Evolutionary conservation across 805 yeast species (phyloP).

Genomic region (Blastobotrys americana): DNA sequence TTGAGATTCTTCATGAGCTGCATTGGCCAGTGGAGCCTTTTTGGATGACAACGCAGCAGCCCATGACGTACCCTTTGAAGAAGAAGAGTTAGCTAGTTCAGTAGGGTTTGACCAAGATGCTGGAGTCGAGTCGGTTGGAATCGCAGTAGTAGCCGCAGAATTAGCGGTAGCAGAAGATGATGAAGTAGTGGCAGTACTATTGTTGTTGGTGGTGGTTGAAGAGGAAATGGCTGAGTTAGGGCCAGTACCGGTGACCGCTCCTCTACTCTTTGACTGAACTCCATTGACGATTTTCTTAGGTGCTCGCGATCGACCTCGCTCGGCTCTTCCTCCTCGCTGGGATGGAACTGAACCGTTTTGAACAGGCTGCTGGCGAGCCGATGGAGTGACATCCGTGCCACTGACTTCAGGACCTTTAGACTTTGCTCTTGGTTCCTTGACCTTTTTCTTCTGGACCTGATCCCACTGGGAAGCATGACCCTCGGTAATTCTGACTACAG

Average conservation of each 20-base stretch:
- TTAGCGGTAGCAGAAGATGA: constrained; percentile 16
- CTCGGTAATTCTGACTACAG: constrained; percentile 80
- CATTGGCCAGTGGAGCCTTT: constrained; percentile 12
- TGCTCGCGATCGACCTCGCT: constrained; percentile 18
- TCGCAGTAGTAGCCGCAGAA: constrained; percentile 16
- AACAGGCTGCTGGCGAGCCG: constrained; percentile 2
- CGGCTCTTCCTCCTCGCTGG: constrained; percentile 20
- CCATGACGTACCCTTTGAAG: constrained; percentile 8
- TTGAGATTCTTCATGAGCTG: constrained; percentile 9
- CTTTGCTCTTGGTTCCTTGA: constrained; percentile 15
- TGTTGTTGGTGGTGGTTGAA: no score
- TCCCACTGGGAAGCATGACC: constrained; percentile 93
- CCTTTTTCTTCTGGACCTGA: constrained; percentile 58
- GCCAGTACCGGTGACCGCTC: constrained; percentile 23
- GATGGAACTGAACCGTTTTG: constrained; percentile 3
- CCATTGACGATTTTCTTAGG: constrained; percentile 12
- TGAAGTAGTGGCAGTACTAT: constrained; percentile 3
- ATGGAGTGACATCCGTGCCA: constrained; percentile 8
- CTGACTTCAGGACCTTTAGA: constrained; percentile 20
- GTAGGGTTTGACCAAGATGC: constrained; percentile 2
- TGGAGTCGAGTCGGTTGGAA: constrained; percentile 11
- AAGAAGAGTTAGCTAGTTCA: background rate
- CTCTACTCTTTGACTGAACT: constrained; percentile 7
- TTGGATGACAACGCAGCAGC: constrained; percentile 8
- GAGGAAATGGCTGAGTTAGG: no score